Conservation (phyloP, 768 basidiomycete species). For the Pleurotus sapidus region DNA sequence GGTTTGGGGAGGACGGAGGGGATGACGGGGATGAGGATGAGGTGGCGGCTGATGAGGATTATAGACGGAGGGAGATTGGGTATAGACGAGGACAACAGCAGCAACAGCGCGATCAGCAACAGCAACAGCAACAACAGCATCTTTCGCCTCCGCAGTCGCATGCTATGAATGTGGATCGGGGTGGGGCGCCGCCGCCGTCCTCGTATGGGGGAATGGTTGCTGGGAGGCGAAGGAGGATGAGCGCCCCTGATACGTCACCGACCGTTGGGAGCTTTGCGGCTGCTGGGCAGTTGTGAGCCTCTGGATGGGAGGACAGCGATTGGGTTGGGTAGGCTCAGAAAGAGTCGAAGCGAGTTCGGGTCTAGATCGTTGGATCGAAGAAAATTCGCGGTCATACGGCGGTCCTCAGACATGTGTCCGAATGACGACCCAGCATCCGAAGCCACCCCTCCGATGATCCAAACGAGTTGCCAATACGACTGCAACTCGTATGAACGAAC, state of each 20-base stretch:
- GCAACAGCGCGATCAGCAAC: neutral
- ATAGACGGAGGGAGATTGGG: neutral
- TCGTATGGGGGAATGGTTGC: constrained; percentile 4
- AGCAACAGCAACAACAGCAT: neutral
- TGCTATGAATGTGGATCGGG: neutral
- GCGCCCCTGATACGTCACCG: constrained; percentile 21
- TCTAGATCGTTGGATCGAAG: no score
- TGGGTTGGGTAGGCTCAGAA: no score
- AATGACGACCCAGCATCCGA: no score
- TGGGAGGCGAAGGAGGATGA: constrained; percentile 32
- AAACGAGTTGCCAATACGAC: no score
- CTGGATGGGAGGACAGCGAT: no score
- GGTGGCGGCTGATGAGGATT: constrained; percentile 10
- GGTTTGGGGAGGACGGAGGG: no score
- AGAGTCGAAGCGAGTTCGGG: no score
- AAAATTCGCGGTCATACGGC: no score
- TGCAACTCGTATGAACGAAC: no score
- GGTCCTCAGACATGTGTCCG: no score
- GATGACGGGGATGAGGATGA: constrained; percentile 27
- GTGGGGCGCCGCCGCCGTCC: neutral
- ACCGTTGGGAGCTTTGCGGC: constrained; percentile 1
- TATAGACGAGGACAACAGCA: neutral
- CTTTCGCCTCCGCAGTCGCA: no score
- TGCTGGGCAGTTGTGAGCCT: constrained; percentile 7
- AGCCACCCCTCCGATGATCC: no score